Percentiles rank a stretch among this genome's conserved stretches.
Evolutionary conservation across 2,329 filamentous ascomycete genomes (phyloP).

Genomic region (Teratosphaeria epicoccoides): DNA sequence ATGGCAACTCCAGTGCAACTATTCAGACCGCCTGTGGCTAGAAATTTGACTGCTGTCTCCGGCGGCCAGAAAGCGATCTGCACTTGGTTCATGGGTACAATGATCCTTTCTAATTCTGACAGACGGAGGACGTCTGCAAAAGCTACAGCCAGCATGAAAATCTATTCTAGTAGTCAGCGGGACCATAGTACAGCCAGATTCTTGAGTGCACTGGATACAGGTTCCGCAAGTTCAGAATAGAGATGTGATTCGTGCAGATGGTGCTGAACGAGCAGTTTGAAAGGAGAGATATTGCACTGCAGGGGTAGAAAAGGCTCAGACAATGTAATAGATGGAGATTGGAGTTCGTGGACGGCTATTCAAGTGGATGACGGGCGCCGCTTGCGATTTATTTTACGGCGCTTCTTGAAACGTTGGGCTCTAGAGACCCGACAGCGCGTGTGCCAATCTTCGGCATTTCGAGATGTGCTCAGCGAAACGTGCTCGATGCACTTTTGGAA

Average conservation of each 20-base stretch:
- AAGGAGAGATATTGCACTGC: background rate
- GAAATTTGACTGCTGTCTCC: background rate
- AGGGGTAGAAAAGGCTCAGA: too few species aligned
- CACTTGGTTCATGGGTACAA: background rate
- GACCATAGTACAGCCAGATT: background rate
- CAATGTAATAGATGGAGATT: too few species aligned
- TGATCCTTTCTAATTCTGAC: background rate
- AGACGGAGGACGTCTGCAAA: background rate
- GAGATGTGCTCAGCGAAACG: background rate
- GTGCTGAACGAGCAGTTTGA: background rate
- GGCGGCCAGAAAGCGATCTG: slow-evolving; percentile 1
- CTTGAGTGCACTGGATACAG: background rate
- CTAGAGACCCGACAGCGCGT: background rate
- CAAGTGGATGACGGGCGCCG: background rate
- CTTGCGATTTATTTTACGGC: background rate
- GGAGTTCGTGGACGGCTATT: background rate
- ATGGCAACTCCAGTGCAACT: slow-evolving; percentile 1
- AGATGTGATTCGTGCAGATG: background rate
- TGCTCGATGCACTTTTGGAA: background rate
- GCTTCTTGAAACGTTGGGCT: background rate
- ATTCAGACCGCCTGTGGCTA: slow-evolving; percentile 1
- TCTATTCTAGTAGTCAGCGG: background rate
- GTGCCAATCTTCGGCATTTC: background rate
- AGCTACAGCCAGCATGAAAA: background rate
- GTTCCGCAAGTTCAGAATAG: background rate